Base-by-base conservation (phyloP, 1,284 basidiomycete species). In the Mycosarcoma mackinlayi region DNA sequence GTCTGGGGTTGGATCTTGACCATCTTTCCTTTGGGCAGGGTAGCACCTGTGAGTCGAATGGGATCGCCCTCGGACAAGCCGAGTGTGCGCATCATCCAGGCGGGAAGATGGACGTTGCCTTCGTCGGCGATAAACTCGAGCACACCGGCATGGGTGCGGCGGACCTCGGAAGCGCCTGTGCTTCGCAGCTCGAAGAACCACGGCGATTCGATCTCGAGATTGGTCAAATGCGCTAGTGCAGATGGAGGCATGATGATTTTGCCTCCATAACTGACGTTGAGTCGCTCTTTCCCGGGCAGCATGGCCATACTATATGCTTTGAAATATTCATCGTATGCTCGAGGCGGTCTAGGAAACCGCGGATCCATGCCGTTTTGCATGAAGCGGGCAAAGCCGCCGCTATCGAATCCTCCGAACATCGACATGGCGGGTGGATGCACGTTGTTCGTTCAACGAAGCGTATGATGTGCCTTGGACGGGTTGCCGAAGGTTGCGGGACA, bases 11-110 rank as follows among this genome's bases (percentile, higher is more conserved):
- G 96, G 37, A 99, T 86, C 84, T 99, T 99, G 80, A 98, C 92
- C 69, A 95, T 87, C 84, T 94, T 93, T 67, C 96, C 96, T 85
- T 98, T 98, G 0, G 90, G 90, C 13, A 98, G 86, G 59, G 91
- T 89, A 0, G 91, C 87, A 1, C 94, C 94, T 1, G 91, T 94
- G 39, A 98, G 89, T 33, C 94, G 89, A 64, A 99, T 92, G 5
- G 93, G 90, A 84, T 98, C 95, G 13, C 96, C 96, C 83, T 99
- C 96, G 48, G 90, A 90, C 25, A 99, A 85, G 24, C 91, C 88
- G 9, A 99, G 86, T 8, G 92, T 92, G 84, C 92, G 92, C 96
- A 99, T 99, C 93, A 98, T 97, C 96, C 96, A 99, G 69, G 93
- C 92, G 0, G 96, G 96, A 13, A 99, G 86, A 85, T 98, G 92